Base-by-base conservation (phyloP, 2,329 filamentous ascomycete genomes). In the Torrubiella hemipterigena region DNA sequence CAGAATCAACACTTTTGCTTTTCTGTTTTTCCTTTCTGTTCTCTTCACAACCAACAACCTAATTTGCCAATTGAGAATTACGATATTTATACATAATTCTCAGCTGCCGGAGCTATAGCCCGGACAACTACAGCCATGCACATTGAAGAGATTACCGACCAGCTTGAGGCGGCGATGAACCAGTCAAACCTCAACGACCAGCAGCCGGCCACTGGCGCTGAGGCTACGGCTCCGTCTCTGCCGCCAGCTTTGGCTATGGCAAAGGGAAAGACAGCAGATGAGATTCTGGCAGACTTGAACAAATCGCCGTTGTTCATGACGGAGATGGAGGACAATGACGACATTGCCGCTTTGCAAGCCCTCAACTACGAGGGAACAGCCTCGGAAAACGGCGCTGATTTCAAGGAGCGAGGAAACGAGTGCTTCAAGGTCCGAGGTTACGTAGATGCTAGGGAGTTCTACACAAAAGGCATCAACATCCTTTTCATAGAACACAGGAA, bases 371-470 rank as follows among this genome's bases (percentile, higher is more conserved):
- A 98, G 60, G 93, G 91, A 14, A 87, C 86, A 7, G 76, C 83
- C 29, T 68, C 77, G 8, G 89, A 96, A 53, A 79, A 93, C 38
- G 81, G 77, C 14, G 60, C 70, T 27, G 84, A 84, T 41, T 95
- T 95, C 62, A 85, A 91, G 47, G 80, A 89, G 51, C 82, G 85
- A 43, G 91, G 91, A 20, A 98, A 98, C 52, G 89, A 96, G 46
- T 77, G 73, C 47, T 93, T 93, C 50, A 68, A 70, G 44, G 66
- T 67, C 33, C 77, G 76, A 54, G 66, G 73, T 29, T 94, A 81
- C 75, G 64, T 56, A 17, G 86, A 96, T 54, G 91, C 87, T 4
- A 79, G 81, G 50, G 86, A 94, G 54, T 95, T 87, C 54, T 98
- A 98, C 54, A 73, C 70, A 18, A 91, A 93, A 59, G 87, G 79